Conservation (phyloP, 176 grass and related monocot species). For the Alopecurus myosuroides region DNA sequence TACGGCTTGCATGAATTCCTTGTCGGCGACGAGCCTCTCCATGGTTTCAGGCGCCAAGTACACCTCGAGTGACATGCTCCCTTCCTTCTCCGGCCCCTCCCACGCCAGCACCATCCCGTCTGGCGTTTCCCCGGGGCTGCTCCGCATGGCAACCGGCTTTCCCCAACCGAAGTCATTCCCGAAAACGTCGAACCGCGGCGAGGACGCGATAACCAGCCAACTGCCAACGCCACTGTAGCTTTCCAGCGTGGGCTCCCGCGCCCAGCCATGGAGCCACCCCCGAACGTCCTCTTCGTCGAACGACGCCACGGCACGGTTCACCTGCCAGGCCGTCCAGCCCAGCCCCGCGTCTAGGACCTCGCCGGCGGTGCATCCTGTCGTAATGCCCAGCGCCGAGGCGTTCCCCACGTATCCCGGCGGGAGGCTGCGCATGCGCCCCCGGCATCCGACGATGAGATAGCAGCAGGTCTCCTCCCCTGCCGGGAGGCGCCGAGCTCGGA, state of each 20-base stretch:
- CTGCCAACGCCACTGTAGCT: no score
- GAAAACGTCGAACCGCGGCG: no score
- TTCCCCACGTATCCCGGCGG: neutral
- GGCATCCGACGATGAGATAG: neutral
- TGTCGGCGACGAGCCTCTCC: neutral
- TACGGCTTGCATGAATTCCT: neutral
- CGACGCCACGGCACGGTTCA: no score
- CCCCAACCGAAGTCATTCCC: no score
- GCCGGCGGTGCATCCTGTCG: neutral
- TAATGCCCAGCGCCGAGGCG: neutral
- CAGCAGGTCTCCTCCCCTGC: neutral
- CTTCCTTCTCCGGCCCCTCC: neutral
- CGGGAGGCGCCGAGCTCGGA: neutral
- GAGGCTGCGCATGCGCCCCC: neutral
- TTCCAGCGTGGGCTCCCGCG: neutral
- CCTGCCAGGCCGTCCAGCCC: no score
- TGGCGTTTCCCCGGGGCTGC: no score
- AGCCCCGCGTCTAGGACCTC: no score
- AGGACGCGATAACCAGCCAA: no score
- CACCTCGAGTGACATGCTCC: neutral
- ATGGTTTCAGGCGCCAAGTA: neutral
- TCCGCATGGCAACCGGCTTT: no score
- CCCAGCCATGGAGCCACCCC: neutral
- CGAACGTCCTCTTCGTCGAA: neutral
- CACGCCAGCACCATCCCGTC: neutral